Percentiles rank a stretch among this genome's conserved stretches.
Conservation (phyloP, 2,329 filamentous ascomycete genomes). For the Bipolaris zeicola region DNA sequence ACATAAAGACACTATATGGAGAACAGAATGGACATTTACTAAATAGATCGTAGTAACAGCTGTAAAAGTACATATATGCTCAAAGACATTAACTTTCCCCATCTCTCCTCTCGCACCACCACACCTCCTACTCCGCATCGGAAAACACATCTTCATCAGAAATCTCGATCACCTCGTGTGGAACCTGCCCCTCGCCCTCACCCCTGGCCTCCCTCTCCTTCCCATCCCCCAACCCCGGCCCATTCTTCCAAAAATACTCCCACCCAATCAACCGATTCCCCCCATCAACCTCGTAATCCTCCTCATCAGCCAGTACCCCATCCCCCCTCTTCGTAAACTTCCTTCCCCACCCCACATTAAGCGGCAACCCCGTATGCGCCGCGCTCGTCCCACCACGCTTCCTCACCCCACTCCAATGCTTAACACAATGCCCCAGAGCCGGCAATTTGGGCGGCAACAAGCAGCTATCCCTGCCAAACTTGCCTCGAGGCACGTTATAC, state of each 20-base stretch:
- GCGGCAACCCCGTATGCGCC: conserved; percentile 18
- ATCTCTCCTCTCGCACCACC: too few species aligned
- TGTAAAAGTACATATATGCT: too few species aligned
- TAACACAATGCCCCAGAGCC: conserved; percentile 21
- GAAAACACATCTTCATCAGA: too few species aligned
- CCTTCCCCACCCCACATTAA: conserved; percentile 17
- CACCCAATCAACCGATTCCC: neutral
- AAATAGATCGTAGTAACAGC: too few species aligned
- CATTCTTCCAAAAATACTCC: neutral
- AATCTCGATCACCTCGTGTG: too few species aligned
- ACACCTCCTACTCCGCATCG: too few species aligned
- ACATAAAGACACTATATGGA: too few species aligned
- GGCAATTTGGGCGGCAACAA: conserved; percentile 18
- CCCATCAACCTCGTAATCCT: neutral
- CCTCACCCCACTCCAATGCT: conserved; percentile 23
- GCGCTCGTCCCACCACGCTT: conserved; percentile 8
- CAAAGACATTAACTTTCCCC: too few species aligned
- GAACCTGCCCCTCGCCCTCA: too few species aligned
- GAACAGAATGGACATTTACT: too few species aligned
- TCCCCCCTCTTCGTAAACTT: conserved; percentile 9
- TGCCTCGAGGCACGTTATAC: neutral
- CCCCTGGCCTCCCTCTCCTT: too few species aligned
- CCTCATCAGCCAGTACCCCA: neutral
- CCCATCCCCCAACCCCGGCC: neutral
- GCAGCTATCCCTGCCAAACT: conserved; percentile 4